Conservation (phyloP, 192 early-diverging fungal species). For the Funneliformis mosseae region DNA sequence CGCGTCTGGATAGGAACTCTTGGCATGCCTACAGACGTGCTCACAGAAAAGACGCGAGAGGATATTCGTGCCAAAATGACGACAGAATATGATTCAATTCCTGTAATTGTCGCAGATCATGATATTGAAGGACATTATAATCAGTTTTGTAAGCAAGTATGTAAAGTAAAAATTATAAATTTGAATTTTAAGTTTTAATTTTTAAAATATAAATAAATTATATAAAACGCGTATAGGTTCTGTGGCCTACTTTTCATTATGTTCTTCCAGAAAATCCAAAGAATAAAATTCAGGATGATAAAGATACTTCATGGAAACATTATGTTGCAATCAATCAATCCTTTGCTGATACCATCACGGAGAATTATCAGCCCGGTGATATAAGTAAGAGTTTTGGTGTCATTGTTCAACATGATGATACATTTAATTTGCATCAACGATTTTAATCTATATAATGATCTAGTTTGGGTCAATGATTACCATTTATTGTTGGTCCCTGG, state of each 20-base stretch:
- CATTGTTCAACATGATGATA: constrained; percentile 21
- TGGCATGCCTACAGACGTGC: constrained; percentile 72
- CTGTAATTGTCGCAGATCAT: constrained; percentile 79
- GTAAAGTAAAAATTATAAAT: not conserved
- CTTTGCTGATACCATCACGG: constrained; percentile 82
- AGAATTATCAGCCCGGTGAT: constrained; percentile 79
- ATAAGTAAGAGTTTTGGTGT: constrained; percentile 62
- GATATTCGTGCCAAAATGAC: constrained; percentile 64
- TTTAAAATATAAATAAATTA: not conserved
- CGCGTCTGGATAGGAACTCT: constrained; percentile 79
- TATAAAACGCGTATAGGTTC: constrained; percentile 55
- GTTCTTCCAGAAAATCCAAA: constrained; percentile 87
- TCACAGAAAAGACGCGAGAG: constrained; percentile 60
- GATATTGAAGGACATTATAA: constrained; percentile 93
- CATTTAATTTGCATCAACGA: not conserved
- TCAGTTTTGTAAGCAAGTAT: constrained; percentile 93
- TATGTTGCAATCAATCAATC: constrained; percentile 81
- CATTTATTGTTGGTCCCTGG: constrained; percentile 92
- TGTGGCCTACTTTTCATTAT: constrained; percentile 98
- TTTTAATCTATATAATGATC: not conserved
- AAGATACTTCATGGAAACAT: constrained; percentile 70
- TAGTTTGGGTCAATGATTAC: constrained; percentile 98
- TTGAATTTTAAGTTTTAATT: not conserved
- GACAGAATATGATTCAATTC: constrained; percentile 65
- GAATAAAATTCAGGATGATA: constrained; percentile 75